phyloP scores from a whole-genome alignment of 169 alveolate species.

The Plasmodium blacklocki region DNA sequence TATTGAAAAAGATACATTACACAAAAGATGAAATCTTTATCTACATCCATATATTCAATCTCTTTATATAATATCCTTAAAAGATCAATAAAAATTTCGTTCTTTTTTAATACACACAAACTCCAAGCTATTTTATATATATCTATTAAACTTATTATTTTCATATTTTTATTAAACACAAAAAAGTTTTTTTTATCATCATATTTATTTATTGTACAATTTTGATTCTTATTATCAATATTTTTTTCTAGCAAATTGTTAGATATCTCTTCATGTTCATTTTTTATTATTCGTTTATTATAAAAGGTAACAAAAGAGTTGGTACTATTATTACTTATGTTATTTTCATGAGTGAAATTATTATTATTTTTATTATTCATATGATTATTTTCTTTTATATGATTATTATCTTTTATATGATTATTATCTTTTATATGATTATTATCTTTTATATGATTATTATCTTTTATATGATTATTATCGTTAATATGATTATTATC shows the following conservation, averaged over 20 bases:
- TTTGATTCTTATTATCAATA: not conserved
- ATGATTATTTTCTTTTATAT: not conserved
- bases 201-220: not conserved
- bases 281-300: slow-evolving; percentile 38
- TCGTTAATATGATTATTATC: too few relatives aligned
- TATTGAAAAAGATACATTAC: slow-evolving; percentile 39
- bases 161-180: slow-evolving; percentile 36
- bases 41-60: slow-evolving; percentile 26
- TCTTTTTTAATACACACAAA: slow-evolving; percentile 54
- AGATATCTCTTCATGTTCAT: not conserved
- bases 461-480: too few relatives aligned
- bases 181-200: slow-evolving; percentile 29
- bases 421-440: not conserved
- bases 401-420: not conserved
- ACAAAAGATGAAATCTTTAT: slow-evolving; percentile 37
- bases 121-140: slow-evolving; percentile 66
- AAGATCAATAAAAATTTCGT: slow-evolving; percentile 20
- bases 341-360: not conserved
- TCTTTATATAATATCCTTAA: slow-evolving; percentile 52
- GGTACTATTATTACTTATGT: not conserved
- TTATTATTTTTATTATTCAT: not conserved
- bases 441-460: not conserved
- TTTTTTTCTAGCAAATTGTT: not conserved
- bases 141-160: slow-evolving; percentile 29
- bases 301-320: slow-evolving; percentile 39